These are phyloP conservation scores for Acanthamoeba healyi DNA, from an alignment of 208 protist genomes.

Conservation along the genomic window DNA sequence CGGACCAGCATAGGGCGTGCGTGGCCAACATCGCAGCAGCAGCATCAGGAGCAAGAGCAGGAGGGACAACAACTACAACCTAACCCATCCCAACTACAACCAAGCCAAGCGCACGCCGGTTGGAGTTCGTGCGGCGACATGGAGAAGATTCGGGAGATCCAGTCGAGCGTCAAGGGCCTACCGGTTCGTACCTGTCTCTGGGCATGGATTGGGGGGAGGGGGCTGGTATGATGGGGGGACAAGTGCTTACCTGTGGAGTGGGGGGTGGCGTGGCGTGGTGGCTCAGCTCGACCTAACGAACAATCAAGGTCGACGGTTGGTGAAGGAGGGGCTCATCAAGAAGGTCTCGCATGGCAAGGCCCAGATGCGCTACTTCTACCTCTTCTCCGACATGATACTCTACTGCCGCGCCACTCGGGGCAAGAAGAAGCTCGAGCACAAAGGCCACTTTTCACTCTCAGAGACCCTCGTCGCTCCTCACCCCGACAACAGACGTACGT, in stretches of 20 bases:
- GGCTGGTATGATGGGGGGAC: too few species aligned
- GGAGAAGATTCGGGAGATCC: conserved; percentile 7
- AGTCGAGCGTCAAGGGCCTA: neutral
- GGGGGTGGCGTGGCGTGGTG: too few species aligned
- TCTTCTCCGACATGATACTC: conserved; percentile 48
- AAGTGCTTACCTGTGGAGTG: too few species aligned
- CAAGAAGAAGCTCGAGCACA: conserved; percentile 38
- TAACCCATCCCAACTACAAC: too few species aligned
- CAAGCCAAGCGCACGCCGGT: too few species aligned
- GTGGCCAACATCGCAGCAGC: too few species aligned
- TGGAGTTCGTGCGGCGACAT: neutral
- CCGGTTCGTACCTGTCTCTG: neutral
- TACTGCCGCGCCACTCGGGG: conserved; percentile 34
- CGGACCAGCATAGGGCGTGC: too few species aligned
- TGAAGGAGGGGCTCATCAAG: conserved; percentile 26
- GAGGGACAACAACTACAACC: too few species aligned
- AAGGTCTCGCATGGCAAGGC: conserved; percentile 59
- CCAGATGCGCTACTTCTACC: conserved; percentile 62
- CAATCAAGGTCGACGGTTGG: neutral
- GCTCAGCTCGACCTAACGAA: neutral
- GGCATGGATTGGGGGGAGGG: neutral
- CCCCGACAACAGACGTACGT: conserved; percentile 21
- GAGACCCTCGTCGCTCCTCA: conserved; percentile 32
- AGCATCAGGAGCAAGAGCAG: too few species aligned
- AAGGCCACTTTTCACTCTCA: conserved; percentile 33